phyloP scores from a whole-genome alignment of 2,329 filamentous ascomycete genomes.

The Apiospora marii region DNA sequence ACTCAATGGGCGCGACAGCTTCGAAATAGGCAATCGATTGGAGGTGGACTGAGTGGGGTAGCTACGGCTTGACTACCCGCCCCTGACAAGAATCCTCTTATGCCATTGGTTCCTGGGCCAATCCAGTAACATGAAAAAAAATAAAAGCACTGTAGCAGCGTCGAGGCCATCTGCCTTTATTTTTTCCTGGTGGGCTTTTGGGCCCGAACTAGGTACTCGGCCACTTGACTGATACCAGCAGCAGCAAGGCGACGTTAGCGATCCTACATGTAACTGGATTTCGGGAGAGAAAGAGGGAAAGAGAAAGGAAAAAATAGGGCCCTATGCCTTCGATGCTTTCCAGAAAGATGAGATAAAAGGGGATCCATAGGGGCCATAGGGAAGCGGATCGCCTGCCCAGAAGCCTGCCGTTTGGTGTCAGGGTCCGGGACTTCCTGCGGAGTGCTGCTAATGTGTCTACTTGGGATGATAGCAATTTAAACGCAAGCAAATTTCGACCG shows the following conservation, averaged over 20 bases:
- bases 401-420: conserved; percentile 2
- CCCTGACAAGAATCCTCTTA: conserved; percentile 9
- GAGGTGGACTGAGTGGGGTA: conserved; percentile 2
- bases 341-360: not conserved
- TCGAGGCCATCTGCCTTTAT: not conserved
- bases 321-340: conserved; percentile 5
- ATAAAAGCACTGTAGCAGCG: not conserved
- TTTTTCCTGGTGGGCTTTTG: not conserved
- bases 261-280: not conserved
- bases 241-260: not conserved
- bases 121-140: conserved; percentile 9
- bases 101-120: not conserved
- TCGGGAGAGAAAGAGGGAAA: no score
- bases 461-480: conserved; percentile 20
- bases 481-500: conserved; percentile 6
- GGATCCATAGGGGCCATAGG: not conserved
- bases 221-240: not conserved
- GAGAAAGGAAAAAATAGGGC: not conserved
- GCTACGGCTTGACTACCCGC: conserved; percentile 7
- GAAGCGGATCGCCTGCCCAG: not conserved
- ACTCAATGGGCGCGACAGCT: conserved; percentile 17
- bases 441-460: conserved; percentile 20
- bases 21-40: conserved; percentile 14
- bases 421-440: conserved; percentile 16
- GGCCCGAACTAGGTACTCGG: not conserved